Conservation (phyloP, 805 yeast species). For the Yarrowia bubula region DNA sequence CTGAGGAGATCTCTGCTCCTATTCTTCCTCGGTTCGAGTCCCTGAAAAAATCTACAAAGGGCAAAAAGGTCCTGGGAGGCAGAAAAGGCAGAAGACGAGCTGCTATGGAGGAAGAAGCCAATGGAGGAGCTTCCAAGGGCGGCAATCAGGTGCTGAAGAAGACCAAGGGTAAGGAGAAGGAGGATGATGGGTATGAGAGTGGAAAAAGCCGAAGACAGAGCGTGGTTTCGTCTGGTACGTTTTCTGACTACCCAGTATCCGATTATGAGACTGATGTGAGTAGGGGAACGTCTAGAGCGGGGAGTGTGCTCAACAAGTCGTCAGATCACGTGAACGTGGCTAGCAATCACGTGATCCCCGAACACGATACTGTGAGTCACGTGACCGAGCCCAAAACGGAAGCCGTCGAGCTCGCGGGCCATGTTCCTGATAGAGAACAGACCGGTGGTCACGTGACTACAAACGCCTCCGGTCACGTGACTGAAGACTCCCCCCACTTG, state of each 20-base stretch:
- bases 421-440: too few species aligned
- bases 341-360: too few species aligned
- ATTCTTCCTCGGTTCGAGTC: background rate
- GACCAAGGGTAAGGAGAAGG: background rate
- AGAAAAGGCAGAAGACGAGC: slow-evolving; percentile 1
- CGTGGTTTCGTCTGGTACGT: background rate
- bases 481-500: too few species aligned
- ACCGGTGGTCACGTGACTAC: too few species aligned
- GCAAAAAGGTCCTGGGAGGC: background rate
- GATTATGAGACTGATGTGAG: background rate
- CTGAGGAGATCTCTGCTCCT: slow-evolving; percentile 12
- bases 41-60: slow-evolving; percentile 1
- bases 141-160: background rate
- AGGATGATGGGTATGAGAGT: background rate
- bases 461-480: too few species aligned
- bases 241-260: background rate
- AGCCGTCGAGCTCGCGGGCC: too few species aligned
- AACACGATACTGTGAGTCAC: too few species aligned
- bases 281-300: background rate
- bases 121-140: background rate
- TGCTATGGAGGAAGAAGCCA: slow-evolving; percentile 1
- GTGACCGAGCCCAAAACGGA: too few species aligned
- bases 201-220: background rate
- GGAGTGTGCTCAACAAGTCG: too few species aligned
- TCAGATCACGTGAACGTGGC: too few species aligned